Evolutionary conservation across 1,284 basidiomycete genomes (phyloP).

Genomic region (Cryptococcus floricola): DNA sequence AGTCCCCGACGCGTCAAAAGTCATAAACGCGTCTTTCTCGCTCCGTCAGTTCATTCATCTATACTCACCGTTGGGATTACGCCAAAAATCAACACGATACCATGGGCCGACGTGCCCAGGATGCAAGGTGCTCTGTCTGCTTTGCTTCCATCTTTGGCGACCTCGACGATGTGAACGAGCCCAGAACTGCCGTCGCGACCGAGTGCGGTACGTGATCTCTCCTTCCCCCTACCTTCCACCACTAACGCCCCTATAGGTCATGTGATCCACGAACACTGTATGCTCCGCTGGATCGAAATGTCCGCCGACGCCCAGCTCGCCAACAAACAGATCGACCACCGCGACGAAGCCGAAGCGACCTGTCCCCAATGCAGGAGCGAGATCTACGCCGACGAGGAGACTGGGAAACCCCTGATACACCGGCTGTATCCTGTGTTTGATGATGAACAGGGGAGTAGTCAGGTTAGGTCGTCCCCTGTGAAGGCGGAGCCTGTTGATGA

Average conservation of each 20-base stretch:
- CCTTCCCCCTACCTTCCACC: neutral
- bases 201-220: constrained; percentile 39
- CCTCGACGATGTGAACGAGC: constrained; percentile 37
- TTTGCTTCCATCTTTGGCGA: constrained; percentile 38
- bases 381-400: constrained; percentile 32
- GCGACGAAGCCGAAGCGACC: constrained; percentile 31
- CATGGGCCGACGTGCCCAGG: constrained; percentile 11
- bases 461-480: constrained; percentile 8
- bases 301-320: constrained; percentile 25
- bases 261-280: constrained; percentile 41
- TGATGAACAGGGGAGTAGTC: constrained; percentile 3
- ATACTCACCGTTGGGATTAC: too few species aligned
- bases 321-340: constrained; percentile 14
- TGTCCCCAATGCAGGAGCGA: constrained; percentile 41
- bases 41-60: too few species aligned
- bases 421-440: constrained; percentile 36
- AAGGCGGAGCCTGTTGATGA: neutral
- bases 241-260: constrained; percentile 26
- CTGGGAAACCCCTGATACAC: constrained; percentile 30
- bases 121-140: constrained; percentile 39
- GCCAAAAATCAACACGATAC: neutral
- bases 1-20: too few species aligned
- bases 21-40: too few species aligned
- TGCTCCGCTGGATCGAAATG: constrained; percentile 33
- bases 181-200: constrained; percentile 29